These are phyloP conservation scores for Clavariopsis aquatica DNA, from an alignment of 495 filamentous ascomycete genomes.

Conservation along the genomic window DNA sequence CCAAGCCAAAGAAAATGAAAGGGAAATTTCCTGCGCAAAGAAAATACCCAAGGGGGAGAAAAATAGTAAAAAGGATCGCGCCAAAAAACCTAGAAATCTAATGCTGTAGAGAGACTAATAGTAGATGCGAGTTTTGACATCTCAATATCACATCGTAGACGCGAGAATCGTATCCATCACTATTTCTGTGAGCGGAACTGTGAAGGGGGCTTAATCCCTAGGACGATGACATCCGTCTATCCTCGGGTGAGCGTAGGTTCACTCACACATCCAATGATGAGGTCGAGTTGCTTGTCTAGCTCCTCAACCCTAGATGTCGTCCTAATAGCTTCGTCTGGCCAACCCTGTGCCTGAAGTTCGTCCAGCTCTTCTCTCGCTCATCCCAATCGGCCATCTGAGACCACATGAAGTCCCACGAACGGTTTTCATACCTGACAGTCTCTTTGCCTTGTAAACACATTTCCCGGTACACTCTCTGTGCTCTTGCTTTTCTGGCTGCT, in stretches of 20 bases:
- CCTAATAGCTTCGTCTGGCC: slow-evolving; percentile 35
- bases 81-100: not conserved
- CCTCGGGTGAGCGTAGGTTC: not conserved
- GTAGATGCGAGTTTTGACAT: not conserved
- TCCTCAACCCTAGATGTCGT: slow-evolving; percentile 26
- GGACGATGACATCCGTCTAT: not conserved
- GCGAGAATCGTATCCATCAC: not conserved
- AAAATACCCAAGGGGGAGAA: not conserved
- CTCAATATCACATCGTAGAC: not conserved
- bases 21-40: not conserved
- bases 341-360: slow-evolving; percentile 30
- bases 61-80: not conserved
- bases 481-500: slow-evolving; percentile 32
- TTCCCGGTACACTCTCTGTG: slow-evolving; percentile 37
- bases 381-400: slow-evolving; percentile 44
- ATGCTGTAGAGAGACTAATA: not conserved
- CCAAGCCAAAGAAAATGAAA: not conserved
- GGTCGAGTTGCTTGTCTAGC: not conserved
- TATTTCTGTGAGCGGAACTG: not conserved
- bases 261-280: not conserved
- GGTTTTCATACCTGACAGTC: slow-evolving; percentile 35
- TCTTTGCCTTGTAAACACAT: slow-evolving; percentile 39
- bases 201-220: not conserved
- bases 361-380: slow-evolving; percentile 39
- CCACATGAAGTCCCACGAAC: slow-evolving; percentile 45